Conservation (phyloP, 2,329 filamentous ascomycete genomes). For the Epichloe hybrida region DNA sequence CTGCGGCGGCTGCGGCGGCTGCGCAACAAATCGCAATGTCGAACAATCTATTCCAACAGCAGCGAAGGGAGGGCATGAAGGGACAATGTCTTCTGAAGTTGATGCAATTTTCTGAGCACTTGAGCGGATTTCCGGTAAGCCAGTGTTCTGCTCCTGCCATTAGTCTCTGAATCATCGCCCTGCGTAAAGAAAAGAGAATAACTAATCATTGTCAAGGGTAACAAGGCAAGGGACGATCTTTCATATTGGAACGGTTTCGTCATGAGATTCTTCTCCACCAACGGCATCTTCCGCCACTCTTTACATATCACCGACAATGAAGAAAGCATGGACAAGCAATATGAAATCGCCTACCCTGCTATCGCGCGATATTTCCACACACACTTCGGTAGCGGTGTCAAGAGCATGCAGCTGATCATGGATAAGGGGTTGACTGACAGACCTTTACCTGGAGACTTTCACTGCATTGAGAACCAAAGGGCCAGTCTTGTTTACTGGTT, state of each 20-base stretch:
- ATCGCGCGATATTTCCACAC: conserved; percentile 82
- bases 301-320: conserved; percentile 45
- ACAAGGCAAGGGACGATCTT: conserved; percentile 53
- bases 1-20: conserved; percentile 9
- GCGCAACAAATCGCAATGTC: conserved; percentile 24
- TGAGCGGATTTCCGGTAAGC: conserved; percentile 43
- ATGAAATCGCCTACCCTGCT: conserved; percentile 71
- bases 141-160: background rate
- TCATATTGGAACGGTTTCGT: conserved; percentile 72
- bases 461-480: conserved; percentile 62
- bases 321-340: conserved; percentile 56
- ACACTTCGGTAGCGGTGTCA: conserved; percentile 76
- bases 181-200: background rate
- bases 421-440: conserved; percentile 50
- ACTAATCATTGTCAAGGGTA: conserved; percentile 25
- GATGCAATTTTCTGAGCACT: conserved; percentile 48
- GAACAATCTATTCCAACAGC: conserved; percentile 27
- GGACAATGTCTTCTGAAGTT: conserved; percentile 45
- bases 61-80: conserved; percentile 38
- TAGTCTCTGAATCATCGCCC: too few species aligned
- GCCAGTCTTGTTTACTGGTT: conserved; percentile 86
- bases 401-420: conserved; percentile 72
- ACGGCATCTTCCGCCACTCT: conserved; percentile 63
- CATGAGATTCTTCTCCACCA: conserved; percentile 62
- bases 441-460: conserved; percentile 46